Base-by-base conservation (phyloP, 2,329 filamentous ascomycete genomes). In the Trichoderma oligosporum region DNA sequence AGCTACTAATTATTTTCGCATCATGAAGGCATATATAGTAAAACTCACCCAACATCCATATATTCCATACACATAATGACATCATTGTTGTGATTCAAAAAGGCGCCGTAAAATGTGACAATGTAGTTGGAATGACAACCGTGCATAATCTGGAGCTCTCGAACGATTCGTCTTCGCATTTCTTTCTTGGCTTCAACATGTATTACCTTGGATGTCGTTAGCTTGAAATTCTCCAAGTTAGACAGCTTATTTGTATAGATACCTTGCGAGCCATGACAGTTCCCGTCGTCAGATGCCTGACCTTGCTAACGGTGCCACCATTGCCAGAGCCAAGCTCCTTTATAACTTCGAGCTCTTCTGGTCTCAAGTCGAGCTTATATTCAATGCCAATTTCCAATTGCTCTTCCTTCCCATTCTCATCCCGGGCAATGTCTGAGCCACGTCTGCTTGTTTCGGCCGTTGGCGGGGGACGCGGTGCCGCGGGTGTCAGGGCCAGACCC, bases 41-140 rank as follows among this genome's bases (percentile, higher is more conserved):
- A 27, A 53, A 77, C 89, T 74, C 82, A 97, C 94, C 94, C 94
- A 71, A 93, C 91, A 74, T 99, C 94, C 91, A 96, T 96, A 71
- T 99, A 97, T 73, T 99, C 94, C 94, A 99, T 99, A 73, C 94
- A 99, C 87, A 99, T 93, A 66, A 97, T 95, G 59, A 99, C 95
- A 76, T 99, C 94, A 70, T 95, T 93, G 61, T 91, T 91, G 69
- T 95, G 89, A 70, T 96, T 97, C 68, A 97, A 83, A 70, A 97
- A 99, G 35, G 94, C 94, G 60, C 94, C 94, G 69, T 97, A 97
- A 74, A 97, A 99, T 55, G 88, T 96, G 60, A 99, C 94, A 68
- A 99, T 97, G 73, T 95, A 92, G 60, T 94, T 89, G 20, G 90
- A 97, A 69, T 96, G 94, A 74, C 94, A 99, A 68, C 95, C 91